Base-by-base conservation (phyloP, 441 rosid genomes). In the Erodium texanum region DNA sequence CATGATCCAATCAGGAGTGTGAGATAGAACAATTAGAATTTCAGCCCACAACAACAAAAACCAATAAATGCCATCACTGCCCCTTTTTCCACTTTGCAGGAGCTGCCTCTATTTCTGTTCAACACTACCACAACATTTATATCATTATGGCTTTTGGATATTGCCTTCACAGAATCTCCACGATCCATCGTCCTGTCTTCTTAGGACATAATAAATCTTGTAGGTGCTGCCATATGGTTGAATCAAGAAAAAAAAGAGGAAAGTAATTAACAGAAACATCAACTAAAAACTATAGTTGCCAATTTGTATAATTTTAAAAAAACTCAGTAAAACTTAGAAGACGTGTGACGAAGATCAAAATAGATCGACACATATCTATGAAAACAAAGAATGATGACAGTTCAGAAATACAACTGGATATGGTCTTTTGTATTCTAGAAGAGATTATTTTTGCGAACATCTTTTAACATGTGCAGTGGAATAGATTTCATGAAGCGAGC, bases 131-230 rank as follows among this genome's bases (percentile, higher is more conserved):
- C 2, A 52, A 52, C 7, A 16, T 52, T 19, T 16, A 18, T 65
- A 48, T 92, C 90, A 86, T 27, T 72, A 79, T 66, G 81, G 83
- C 52, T 75, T 71, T 73, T 82, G 81, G 70, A 90, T 79, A 65
- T 86, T 87, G 50, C 86, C 82, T 77, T 78, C 71, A 68, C 93
- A 90, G 76, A 93, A 90, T 80, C 77, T 87, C 96, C 96, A 93
- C 3, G 83, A 81, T 69, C 95, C 96, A 62, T 89, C 94, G 20
- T 82, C 96, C 80, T 84, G 92, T 83, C 82, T 86, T 80, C 75
- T 88, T 69, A 93, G 82, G n/a, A 85, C 70, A 74, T 93, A 89
- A 3, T 76, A 88, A 73, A 84, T 79, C 64, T 82, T 83, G 69
- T 93, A 93, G 6, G 87, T 81, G 85, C 97, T 93, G 85, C 77